A percentile compares a stretch with the other conserved stretches of the same genome.
These are phyloP conservation scores for Gymnopus androsaceus DNA, from an alignment of 1,284 basidiomycete species.

Conservation along the genomic window DNA sequence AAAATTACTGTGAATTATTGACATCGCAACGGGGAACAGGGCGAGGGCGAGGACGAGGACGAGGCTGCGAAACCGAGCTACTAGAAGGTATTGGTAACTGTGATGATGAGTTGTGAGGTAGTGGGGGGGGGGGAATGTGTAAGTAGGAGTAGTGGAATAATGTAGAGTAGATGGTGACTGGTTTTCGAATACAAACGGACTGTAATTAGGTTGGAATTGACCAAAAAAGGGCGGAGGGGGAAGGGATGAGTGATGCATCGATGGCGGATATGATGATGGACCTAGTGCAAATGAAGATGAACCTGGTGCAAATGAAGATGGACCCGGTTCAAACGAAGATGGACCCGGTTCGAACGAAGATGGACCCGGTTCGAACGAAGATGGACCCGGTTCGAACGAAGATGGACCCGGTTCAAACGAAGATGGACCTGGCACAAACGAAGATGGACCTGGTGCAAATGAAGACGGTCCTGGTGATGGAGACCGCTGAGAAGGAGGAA, in stretches of 20 bases:
- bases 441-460: background rate
- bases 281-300: too few species aligned
- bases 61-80: background rate
- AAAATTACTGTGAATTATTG: background rate
- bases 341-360: background rate
- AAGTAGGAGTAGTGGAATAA: background rate
- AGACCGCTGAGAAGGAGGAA: background rate
- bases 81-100: background rate
- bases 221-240: background rate
- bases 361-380: background rate
- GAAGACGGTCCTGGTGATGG: background rate
- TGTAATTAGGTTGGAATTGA: background rate
- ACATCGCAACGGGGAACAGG: background rate
- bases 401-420: background rate
- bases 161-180: background rate
- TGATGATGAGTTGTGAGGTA: background rate
- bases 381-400: background rate
- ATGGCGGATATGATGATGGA: background rate
- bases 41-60: background rate
- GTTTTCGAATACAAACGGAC: background rate
- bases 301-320: background rate
- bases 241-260: background rate
- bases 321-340: background rate
- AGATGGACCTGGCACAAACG: background rate
- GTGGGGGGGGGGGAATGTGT: background rate